Base-by-base conservation (phyloP, 768 basidiomycete species). In the Suillus weaverae region DNA sequence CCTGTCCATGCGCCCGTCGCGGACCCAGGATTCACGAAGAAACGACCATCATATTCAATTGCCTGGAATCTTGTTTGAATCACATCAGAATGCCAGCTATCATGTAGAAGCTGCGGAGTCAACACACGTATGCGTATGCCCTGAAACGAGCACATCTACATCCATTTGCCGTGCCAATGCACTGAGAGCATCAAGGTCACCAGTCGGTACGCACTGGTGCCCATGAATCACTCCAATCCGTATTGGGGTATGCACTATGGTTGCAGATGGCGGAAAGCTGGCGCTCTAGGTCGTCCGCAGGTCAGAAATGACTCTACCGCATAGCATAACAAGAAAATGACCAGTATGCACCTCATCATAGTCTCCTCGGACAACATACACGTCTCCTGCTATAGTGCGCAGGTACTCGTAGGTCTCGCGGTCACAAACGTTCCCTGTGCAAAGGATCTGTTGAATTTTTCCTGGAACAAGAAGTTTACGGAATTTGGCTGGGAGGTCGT, bases 351-450 rank as follows among this genome's bases (percentile, higher is more conserved):
- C 94, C 82, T 98, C 96, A 74, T 99, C 97, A 71, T 94, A 97
- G 76, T 99, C 97, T 4, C 97, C 97, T 70, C 89, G 84, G 3
- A 96, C 97, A 50, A 95, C 90, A 68, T 92, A 85, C 8, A 99
- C 92, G 72, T 98, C 97, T 11, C 92, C 88, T 20, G 93, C 90
- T n/a, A 99, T 92, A 16, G 93, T 95, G 68, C 94, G 84, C 30
- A 99, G 83, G 81, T 97, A 99, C 70, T 98, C 97, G 77, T 92
- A 95, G 8, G 97, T 99, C 78, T 99, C 97, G 72, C 90, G 89
- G 80, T 99, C 97, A 76, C 94, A 96, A 30, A 98, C 90, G 74
- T 99, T 99, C 55, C 97, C 97, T 0, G 97, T 99, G 76, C 95
- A 97, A 32, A 99, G 83, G 65, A 99, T 97, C 77, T 99, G 97